Conservation (phyloP, 2,329 filamentous ascomycete genomes). For the Cladorrhinum sp. region DNA sequence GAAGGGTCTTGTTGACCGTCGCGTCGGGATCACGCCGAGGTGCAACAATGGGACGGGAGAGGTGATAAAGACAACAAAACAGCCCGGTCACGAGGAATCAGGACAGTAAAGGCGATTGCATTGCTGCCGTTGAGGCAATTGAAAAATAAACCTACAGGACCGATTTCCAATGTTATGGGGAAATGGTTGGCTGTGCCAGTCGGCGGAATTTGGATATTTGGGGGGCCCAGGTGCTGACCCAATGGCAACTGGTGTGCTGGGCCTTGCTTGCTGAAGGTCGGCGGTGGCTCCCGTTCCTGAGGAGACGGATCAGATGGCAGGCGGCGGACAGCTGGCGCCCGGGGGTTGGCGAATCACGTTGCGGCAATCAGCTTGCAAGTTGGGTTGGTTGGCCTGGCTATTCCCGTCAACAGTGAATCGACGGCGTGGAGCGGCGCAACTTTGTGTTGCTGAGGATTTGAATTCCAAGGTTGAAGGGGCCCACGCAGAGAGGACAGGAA, state of each 20-base stretch:
- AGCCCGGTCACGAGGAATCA: constrained; percentile 13
- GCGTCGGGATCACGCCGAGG: constrained; percentile 7
- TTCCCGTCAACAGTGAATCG: constrained; percentile 5
- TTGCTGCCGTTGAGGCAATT: constrained; percentile 8
- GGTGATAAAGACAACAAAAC: background rate
- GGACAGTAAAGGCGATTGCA: constrained; percentile 6
- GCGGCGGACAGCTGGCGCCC: constrained; percentile 10
- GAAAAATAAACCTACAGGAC: constrained; percentile 18
- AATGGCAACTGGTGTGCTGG: constrained; percentile 17
- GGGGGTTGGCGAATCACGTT: constrained; percentile 11
- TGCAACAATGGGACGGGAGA: background rate
- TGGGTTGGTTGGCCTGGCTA: constrained; percentile 8
- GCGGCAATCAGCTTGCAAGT: background rate
- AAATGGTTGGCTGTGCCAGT: constrained; percentile 10
- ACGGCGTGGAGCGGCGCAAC: constrained; percentile 12
- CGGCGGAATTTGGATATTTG: constrained; percentile 18
- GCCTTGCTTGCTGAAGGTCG: constrained; percentile 6
- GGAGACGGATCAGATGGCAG: constrained; percentile 25
- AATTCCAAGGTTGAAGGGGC: background rate
- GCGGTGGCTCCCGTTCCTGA: constrained; percentile 27
- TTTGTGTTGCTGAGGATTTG: constrained; percentile 7
- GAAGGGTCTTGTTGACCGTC: constrained; percentile 8
- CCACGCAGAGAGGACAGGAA: background rate
- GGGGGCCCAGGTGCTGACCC: constrained; percentile 13
- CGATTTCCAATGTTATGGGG: constrained; percentile 20